A percentile compares a stretch with the other conserved stretches of the same genome.
phyloP scores from a whole-genome alignment of 2,329 filamentous ascomycete species.

The Neofusicoccum kwambonambiense region DNA sequence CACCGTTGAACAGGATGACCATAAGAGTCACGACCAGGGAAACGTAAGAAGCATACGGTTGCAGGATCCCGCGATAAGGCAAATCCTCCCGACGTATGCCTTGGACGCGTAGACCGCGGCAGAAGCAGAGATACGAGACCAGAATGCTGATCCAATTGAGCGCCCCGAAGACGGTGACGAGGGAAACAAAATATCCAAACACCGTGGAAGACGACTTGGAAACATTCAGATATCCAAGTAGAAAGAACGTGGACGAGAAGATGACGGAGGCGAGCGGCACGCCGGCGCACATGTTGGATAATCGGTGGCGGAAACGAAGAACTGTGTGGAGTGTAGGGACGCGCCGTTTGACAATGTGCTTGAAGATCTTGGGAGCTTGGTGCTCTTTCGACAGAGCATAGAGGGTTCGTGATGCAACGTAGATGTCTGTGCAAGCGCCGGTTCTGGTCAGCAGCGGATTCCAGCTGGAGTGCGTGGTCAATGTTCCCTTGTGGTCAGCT shows the following conservation, averaged over 20 bases:
- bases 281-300: background rate
- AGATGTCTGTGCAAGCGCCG: constrained; percentile 22
- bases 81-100: constrained; percentile 34
- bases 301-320: background rate
- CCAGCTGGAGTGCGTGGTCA: no score
- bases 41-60: constrained; percentile 43
- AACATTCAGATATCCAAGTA: constrained; percentile 44
- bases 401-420: constrained; percentile 43
- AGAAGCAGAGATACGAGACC: constrained; percentile 42
- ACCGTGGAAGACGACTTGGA: constrained; percentile 37
- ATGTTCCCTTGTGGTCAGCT: no score
- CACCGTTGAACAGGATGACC: constrained; percentile 19
- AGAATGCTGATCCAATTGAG: constrained; percentile 48
- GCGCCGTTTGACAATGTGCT: constrained; percentile 31
- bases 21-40: constrained; percentile 32
- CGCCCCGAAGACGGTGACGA: constrained; percentile 46
- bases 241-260: constrained; percentile 37
- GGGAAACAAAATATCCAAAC: constrained; percentile 45
- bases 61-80: constrained; percentile 40
- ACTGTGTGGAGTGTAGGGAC: background rate
- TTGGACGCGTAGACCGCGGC: constrained; percentile 38
- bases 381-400: constrained; percentile 43
- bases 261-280: constrained; percentile 43
- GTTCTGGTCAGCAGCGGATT: no score
- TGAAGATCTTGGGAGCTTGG: constrained; percentile 40